Evolutionary conservation across 2,329 filamentous ascomycete genomes (phyloP).

Genomic region (Colletotrichum tamarilloi): DNA sequence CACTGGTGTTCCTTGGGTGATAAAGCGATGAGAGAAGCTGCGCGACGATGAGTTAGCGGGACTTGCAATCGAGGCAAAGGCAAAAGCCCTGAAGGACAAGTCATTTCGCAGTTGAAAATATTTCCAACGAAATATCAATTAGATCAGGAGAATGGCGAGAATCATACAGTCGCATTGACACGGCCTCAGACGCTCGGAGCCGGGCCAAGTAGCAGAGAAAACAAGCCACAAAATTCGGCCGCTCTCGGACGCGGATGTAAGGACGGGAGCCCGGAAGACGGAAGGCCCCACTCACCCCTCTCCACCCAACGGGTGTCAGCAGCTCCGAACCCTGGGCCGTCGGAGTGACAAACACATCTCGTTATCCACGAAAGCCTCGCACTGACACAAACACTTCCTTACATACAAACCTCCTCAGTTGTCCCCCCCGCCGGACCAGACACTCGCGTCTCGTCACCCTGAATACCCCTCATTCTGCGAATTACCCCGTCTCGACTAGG

Average conservation of each 20-base stretch:
- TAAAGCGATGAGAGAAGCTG: not conserved
- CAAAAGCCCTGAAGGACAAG: not conserved
- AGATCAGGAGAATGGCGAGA: not conserved
- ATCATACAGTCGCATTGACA: not conserved
- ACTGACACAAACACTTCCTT: not conserved
- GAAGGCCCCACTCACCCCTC: constrained; percentile 19
- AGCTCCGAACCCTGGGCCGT: not conserved
- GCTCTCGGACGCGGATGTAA: constrained; percentile 15
- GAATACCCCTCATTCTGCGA: not conserved
- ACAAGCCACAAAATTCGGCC: not conserved
- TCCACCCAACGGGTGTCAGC: constrained; percentile 6
- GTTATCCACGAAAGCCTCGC: not conserved
- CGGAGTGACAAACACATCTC: constrained; percentile 1
- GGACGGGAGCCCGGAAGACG: constrained; percentile 19
- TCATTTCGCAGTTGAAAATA: not conserved
- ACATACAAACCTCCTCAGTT: not conserved
- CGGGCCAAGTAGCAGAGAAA: not conserved
- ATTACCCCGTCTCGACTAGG: not conserved
- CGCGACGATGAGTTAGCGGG: not conserved
- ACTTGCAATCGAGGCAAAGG: not conserved
- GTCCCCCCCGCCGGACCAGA: not conserved
- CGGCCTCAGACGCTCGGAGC: not conserved
- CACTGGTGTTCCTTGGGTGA: not conserved
- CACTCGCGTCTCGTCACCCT: not conserved
- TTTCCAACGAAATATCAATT: not conserved